Evolutionary conservation across 495 filamentous ascomycete genomes (phyloP).

Genomic region (Thozetella sp.): DNA sequence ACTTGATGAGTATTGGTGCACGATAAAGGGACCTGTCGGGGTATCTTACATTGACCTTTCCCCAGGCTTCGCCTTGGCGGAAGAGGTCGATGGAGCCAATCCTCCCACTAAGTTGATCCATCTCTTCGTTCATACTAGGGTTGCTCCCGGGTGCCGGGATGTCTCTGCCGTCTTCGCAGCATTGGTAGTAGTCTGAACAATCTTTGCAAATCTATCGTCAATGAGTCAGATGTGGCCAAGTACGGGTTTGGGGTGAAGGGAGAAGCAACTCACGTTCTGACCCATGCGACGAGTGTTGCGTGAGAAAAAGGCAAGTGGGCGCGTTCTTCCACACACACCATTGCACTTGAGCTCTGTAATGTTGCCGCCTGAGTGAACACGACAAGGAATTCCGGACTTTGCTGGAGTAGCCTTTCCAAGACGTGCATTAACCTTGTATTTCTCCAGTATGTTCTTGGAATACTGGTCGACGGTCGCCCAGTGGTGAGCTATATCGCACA

Average conservation of each 20-base stretch:
- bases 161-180: constrained; percentile 13
- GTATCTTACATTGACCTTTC: too few relatives aligned
- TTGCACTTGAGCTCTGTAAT: constrained; percentile 29
- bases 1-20: too few relatives aligned
- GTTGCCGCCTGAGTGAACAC: constrained; percentile 11
- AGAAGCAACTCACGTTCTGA: constrained; percentile 42
- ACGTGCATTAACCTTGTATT: constrained; percentile 24
- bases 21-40: too few relatives aligned
- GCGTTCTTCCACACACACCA: constrained; percentile 49
- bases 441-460: constrained; percentile 45
- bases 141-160: constrained; percentile 8
- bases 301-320: constrained; percentile 54
- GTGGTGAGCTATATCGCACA: neutral
- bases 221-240: too few relatives aligned
- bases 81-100: too few relatives aligned
- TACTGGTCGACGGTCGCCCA: constrained; percentile 25
- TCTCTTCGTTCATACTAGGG: constrained; percentile 9
- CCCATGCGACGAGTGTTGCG: constrained; percentile 55
- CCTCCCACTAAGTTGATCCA: too few relatives aligned
- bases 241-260: too few relatives aligned
- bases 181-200: constrained; percentile 48
- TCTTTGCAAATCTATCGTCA: constrained; percentile 37
- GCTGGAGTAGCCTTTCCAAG: constrained; percentile 16
- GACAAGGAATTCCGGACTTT: constrained; percentile 23
- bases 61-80: too few relatives aligned